Evolutionary conservation across 192 early-diverging fungal species (phyloP), one percentile per base, ranked within the genome.

Genomic region (Backusella circina): DNA sequence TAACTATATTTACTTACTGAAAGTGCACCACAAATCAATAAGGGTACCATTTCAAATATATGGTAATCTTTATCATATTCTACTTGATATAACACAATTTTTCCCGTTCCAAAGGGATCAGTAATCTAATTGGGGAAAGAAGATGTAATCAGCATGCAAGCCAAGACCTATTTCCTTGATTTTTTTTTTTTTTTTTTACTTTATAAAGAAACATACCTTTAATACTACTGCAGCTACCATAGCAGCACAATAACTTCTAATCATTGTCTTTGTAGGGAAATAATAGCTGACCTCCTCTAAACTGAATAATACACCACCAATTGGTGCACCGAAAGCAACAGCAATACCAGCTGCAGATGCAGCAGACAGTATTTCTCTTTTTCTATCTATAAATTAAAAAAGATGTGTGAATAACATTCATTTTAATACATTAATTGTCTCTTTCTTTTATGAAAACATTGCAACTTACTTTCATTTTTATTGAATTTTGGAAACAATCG

Each of bases 301-400:
- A 30, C 93, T 93, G 75, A 98, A 97, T 70, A 98, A 83, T 9
- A 98, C 96, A 10, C 96, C 97, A 39, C 97, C 97, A 77, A 99
- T 96, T 0, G 97, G 97, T 0, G 96, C 94, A 26, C 96, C 97
- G 84, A 99, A 99, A 0, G 97, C 97, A 28, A 96, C 94, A 33
- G 94, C 91, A 6, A 99, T 92, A 38, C 97, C 97, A 3, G 97
- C 94, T 10, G 96, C 96, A 6, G 95, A 89, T 0, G 95, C 89
- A 15, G 96, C 97, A 6, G 95, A 96, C 67, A 99, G 80, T 54
- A 98, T 94, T 82, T 99, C 97, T 61, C 97, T 89, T 65, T 93
- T 94, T 75, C 95, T 93, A 44, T 91, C 95, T 86, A 32, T 21
- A 44, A 8, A 70, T 10, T 54, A 47, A 38, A 67, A 41, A 31